Percentiles rank a stretch among this genome's conserved stretches.
Conservation (phyloP, 2,329 filamentous ascomycete genomes). For the Xylariaceae sp. region DNA sequence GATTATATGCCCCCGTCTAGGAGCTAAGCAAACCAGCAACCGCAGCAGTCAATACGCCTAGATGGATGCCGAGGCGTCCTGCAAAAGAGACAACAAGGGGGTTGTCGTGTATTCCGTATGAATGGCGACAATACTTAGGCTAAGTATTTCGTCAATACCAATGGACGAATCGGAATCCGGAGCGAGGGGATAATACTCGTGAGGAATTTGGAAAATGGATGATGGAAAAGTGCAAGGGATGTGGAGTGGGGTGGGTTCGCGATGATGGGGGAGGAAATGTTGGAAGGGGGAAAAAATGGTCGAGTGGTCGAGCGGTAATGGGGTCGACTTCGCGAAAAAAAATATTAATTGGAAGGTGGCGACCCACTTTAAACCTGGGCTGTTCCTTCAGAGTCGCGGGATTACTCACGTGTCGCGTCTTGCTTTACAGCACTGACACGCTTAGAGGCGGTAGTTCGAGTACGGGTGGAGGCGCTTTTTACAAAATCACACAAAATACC, state of each 20-base stretch:
- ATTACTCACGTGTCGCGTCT: background rate
- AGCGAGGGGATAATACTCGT: slow-evolving; percentile 15
- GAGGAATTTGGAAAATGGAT: slow-evolving; percentile 9
- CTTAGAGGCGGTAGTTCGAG: slow-evolving; percentile 14
- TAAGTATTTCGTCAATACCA: background rate
- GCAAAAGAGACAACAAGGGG: background rate
- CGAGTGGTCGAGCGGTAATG: slow-evolving; percentile 18
- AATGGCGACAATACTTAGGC: background rate
- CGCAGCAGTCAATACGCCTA: background rate
- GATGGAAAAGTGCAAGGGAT: background rate
- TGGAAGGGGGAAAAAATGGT: slow-evolving; percentile 5
- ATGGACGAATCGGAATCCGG: slow-evolving; percentile 14
- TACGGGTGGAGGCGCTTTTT: slow-evolving; percentile 7
- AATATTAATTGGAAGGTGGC: slow-evolving; percentile 5
- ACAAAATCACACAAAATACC: background rate
- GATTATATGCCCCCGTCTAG: too few species aligned
- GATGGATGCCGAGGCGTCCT: background rate
- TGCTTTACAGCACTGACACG: background rate
- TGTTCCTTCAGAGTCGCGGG: background rate
- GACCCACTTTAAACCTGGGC: background rate
- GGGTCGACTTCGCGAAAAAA: slow-evolving; percentile 4
- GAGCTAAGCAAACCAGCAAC: background rate
- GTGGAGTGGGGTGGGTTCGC: slow-evolving; percentile 6
- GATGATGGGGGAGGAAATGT: background rate
- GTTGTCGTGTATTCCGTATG: background rate